Percentiles rank a stretch among this genome's conserved stretches.
These are phyloP conservation scores for Colletotrichum kahawae DNA, from an alignment of 2,329 filamentous ascomycete species.

Conservation along the genomic window DNA sequence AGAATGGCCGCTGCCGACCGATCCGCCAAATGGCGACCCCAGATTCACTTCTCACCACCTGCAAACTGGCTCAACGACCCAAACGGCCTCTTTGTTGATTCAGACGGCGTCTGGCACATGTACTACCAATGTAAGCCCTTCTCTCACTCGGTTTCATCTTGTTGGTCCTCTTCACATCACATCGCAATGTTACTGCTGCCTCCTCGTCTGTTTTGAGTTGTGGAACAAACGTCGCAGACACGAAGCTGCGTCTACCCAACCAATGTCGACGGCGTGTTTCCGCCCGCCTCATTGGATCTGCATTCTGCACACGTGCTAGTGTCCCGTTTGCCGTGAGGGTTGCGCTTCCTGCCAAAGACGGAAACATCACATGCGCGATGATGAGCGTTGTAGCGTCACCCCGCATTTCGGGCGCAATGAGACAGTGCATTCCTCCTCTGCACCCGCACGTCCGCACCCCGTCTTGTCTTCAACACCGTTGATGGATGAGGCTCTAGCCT, in stretches of 20 bases:
- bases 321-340: constrained; percentile 3
- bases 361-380: constrained; percentile 17
- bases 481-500: neutral
- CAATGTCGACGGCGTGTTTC: constrained; percentile 30
- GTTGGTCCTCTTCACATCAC: neutral
- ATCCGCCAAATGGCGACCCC: constrained; percentile 45
- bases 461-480: neutral
- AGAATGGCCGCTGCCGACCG: constrained; percentile 7
- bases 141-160: neutral
- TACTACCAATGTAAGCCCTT: constrained; percentile 64
- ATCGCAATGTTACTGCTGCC: neutral
- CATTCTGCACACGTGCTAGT: constrained; percentile 21
- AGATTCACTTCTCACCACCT: constrained; percentile 62
- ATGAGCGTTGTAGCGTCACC: constrained; percentile 14
- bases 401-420: constrained; percentile 9
- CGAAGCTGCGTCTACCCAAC: constrained; percentile 21
- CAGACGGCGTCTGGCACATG: constrained; percentile 62
- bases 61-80: constrained; percentile 64
- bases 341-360: constrained; percentile 7
- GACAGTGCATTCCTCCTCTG: neutral
- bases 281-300: constrained; percentile 19
- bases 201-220: neutral
- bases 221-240: constrained; percentile 2
- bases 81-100: constrained; percentile 67
- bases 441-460: neutral